Evolutionary conservation across 805 yeast genomes (phyloP), one percentile per base, ranked within the genome.

Genomic region (Blastobotrys muscicola): DNA sequence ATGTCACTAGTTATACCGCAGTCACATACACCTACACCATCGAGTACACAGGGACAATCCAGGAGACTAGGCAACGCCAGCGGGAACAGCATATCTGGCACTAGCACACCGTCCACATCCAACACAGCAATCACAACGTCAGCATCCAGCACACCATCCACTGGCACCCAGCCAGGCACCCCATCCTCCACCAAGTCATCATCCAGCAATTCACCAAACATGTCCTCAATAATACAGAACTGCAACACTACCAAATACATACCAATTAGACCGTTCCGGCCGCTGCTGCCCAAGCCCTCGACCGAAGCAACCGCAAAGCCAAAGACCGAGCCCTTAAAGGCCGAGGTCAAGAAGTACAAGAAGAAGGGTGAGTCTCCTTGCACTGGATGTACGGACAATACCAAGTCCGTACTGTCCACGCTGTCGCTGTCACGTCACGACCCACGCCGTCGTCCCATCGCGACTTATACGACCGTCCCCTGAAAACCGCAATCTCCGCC

Each of bases 231-330:
- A 20, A 20, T 20, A 20, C 26, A 20, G 26, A 20, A 20, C 26
- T 13, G 37, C 37, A 34, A 10, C 23, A 16, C 20, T 8, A 15
- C 32, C 14, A 35, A 29, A 11, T 41, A 41, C 23, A 64, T 59
- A 14, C 63, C 65, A 8, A 60, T 60, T 36, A 46, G 62, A 20
- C 64, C 65, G 3, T 59, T 59, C 41, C 50, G 65, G n/a, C 64
- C 64, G 8, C 46, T 61, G 42, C 51, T 61, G 36, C 65, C 65
- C 14, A 60, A 60, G 40, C 64, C 64, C 8, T 47, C 48, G 26
- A 41, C 39, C 4, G 26, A 20, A 20, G 26, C 26, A 20, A 20
- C 26, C 36, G 15, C 12, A 13, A 33, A 33, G 36, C 13, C 36
- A 14, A 33, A 33, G 15, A 9, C 36, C 16, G 13, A 13, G 15